A percentile compares a stretch with the other conserved stretches of the same genome.
Conservation (phyloP, 2,329 filamentous ascomycete species). For the Xylaria sp. region DNA sequence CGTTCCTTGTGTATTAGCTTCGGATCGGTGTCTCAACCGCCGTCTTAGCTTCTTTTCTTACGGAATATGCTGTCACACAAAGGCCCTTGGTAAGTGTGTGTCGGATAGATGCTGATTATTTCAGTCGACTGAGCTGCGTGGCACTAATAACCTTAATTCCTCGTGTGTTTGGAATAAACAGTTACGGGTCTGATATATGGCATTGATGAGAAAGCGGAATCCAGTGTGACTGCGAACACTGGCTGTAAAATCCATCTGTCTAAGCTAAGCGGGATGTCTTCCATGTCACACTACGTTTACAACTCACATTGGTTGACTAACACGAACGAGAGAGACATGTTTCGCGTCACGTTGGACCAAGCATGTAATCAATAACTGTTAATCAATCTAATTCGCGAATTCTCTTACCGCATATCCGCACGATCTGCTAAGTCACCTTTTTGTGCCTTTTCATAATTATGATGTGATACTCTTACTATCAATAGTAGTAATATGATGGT, state of each 20-base stretch:
- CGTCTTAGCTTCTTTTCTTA: not conserved
- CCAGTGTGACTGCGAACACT: not conserved
- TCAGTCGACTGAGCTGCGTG: slow-evolving; percentile 17
- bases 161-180: slow-evolving; percentile 10
- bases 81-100: not conserved
- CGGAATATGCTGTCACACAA: not conserved
- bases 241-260: slow-evolving; percentile 5
- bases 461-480: slow-evolving; percentile 18
- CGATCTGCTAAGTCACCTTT: slow-evolving; percentile 9
- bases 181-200: not conserved
- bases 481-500: slow-evolving; percentile 16
- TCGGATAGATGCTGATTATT: slow-evolving; percentile 21
- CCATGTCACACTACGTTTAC: slow-evolving; percentile 25
- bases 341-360: slow-evolving; percentile 34
- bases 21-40: not conserved
- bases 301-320: slow-evolving; percentile 22
- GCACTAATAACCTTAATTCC: slow-evolving; percentile 37
- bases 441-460: slow-evolving; percentile 1
- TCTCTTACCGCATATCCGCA: slow-evolving; percentile 17
- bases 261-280: slow-evolving; percentile 12
- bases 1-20: slow-evolving; percentile 16
- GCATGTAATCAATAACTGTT: slow-evolving; percentile 21
- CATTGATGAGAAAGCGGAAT: slow-evolving; percentile 6
- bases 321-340: slow-evolving; percentile 26
- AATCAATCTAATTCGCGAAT: slow-evolving; percentile 20